Evolutionary conservation across 345 rosid species (phyloP), one percentile per base, ranked within the genome.

Genomic region (Carallia brachiata): DNA sequence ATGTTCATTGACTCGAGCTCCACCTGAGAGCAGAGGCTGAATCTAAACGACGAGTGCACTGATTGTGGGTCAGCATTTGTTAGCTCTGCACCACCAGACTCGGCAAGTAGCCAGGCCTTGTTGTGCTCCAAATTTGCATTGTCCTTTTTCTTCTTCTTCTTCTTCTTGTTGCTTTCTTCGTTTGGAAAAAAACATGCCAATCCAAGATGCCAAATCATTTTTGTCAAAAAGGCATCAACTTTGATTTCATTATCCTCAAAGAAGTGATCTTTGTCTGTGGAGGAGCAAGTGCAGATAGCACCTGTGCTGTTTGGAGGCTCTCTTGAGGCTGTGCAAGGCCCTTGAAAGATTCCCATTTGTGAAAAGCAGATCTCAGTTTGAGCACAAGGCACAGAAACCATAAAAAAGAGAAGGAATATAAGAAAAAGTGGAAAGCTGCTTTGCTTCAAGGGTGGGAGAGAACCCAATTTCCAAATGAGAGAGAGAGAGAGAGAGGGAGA

Each of bases 21-120:
- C 39, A 86, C 84, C 71, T 87, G 91, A 31, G 97, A 85, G 83
- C 96, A 94, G 61, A 94, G 74, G 71, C 85, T 91, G 79, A 90
- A 94, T 86, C 97, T 84, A 85, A 94, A 94, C 50, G 98, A 94
- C 36, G 98, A 94, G 75, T 90, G 93, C 6, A 87, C 95, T 2
- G 97, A 91, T 55, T 90, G 94, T 36, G 92, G 90, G 39, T 91
- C 98, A 56, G 83, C 78, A 67, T 80, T 87, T 12, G 79, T 73
- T 62, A 91, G 61, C 79, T 84, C 88, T 15, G 89, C 86, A 53
- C 93, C 84, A 37, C 89, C 90, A 15, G 95, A 84, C 71, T 91
- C 96, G 9, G 88, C 90, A 63, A 94, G 68, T 79, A 91, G 61
- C 96, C 95, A 91, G 7, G 95, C 93, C 86, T 89, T 87, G 88